Conservation (phyloP, 805 yeast genomes). For the Candida saitoana region DNA sequence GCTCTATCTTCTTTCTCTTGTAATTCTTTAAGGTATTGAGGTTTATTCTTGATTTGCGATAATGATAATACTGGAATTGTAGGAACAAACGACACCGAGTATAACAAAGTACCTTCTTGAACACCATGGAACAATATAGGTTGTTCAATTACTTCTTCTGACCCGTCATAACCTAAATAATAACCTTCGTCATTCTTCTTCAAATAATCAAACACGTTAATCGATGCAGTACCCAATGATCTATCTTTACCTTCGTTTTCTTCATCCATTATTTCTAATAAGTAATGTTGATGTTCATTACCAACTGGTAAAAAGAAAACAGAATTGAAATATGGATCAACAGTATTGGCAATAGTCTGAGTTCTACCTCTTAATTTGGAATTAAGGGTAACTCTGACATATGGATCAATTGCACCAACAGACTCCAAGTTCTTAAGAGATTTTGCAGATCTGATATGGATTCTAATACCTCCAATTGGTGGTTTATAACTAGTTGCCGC, state of each 20-base stretch:
- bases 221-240: constrained; percentile 53
- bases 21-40: constrained; percentile 36
- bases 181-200: constrained; percentile 45
- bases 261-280: constrained; percentile 61
- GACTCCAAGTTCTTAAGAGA: constrained; percentile 56
- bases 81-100: constrained; percentile 64
- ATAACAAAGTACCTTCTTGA: constrained; percentile 46
- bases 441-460: constrained; percentile 52
- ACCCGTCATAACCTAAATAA: constrained; percentile 49
- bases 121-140: constrained; percentile 37
- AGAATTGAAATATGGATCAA: constrained; percentile 57
- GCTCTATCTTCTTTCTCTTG: constrained; percentile 30
- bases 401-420: constrained; percentile 75
- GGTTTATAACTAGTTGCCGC: constrained; percentile 45
- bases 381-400: constrained; percentile 54
- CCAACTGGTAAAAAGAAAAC: constrained; percentile 58
- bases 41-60: constrained; percentile 48
- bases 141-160: constrained; percentile 42
- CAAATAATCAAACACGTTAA: constrained; percentile 48
- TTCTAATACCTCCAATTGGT: constrained; percentile 64
- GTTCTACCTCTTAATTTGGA: constrained; percentile 58
- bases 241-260: constrained; percentile 64
- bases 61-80: constrained; percentile 58
- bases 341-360: constrained; percentile 46
- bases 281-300: constrained; percentile 56